Conservation (phyloP, 306 rosid genomes). For the Spatholobus suberectus region DNA sequence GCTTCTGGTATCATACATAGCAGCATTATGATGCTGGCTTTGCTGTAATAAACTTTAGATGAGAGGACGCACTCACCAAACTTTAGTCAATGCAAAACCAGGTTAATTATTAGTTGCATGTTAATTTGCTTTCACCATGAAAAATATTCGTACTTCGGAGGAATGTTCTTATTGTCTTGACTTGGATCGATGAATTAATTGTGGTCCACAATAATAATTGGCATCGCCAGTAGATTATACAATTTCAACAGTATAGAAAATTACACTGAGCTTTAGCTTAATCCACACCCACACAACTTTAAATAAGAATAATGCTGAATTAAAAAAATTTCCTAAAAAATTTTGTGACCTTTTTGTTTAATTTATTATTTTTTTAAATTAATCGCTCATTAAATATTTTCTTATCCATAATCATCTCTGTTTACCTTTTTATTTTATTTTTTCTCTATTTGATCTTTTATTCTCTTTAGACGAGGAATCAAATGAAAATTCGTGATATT, state of each 20-base stretch:
- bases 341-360: too few species aligned
- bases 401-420: too few species aligned
- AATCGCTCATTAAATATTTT: too few species aligned
- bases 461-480: too few species aligned
- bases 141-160: neutral
- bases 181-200: neutral
- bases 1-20: neutral
- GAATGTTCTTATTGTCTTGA: conserved; percentile 10
- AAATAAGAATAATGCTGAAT: neutral
- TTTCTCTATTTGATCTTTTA: too few species aligned
- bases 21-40: too few species aligned
- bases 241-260: neutral
- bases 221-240: neutral
- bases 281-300: neutral
- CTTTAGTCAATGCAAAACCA: conserved; percentile 1
- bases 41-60: conserved; percentile 3
- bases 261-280: too few species aligned
- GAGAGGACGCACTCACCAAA: neutral
- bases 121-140: conserved; percentile 26
- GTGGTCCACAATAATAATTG: conserved; percentile 32
- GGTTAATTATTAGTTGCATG: conserved; percentile 4
- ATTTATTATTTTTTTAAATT: too few species aligned
- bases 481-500: too few species aligned
- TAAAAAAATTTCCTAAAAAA: too few species aligned
- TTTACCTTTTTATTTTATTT: too few species aligned